Conservation (phyloP, 257 asterid species). For the Rhazya stricta region DNA sequence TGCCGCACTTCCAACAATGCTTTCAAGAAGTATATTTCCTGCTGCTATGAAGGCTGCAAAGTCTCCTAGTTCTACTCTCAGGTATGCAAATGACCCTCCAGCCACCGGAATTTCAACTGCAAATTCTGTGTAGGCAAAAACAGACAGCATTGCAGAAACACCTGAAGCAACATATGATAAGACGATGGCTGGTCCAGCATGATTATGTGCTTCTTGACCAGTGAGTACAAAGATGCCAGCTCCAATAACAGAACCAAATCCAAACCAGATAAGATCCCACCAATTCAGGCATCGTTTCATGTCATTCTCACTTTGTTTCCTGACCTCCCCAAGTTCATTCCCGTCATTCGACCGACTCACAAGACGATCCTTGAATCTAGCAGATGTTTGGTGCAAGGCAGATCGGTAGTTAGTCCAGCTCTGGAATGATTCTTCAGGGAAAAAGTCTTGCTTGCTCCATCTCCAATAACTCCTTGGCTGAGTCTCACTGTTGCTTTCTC, state of each 20-base stretch:
- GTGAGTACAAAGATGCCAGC: constrained; percentile 38
- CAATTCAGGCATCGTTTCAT: constrained; percentile 30
- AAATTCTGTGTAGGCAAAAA: constrained; percentile 32
- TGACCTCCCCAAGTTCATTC: constrained; percentile 22
- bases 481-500: constrained; percentile 8
- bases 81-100: constrained; percentile 38
- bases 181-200: constrained; percentile 34
- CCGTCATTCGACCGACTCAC: constrained; percentile 26
- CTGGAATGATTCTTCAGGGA: constrained; percentile 36
- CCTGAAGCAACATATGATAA: constrained; percentile 30
- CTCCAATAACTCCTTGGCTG: constrained; percentile 25
- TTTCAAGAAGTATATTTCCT: constrained; percentile 35
- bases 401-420: constrained; percentile 28
- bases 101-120: constrained; percentile 37
- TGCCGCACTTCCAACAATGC: constrained; percentile 26
- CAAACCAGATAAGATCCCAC: constrained; percentile 42
- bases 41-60: constrained; percentile 33
- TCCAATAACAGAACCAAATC: constrained; percentile 38
- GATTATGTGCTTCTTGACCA: constrained; percentile 29
- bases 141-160: constrained; percentile 28
- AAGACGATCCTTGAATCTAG: constrained; percentile 29
- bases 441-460: constrained; percentile 31
- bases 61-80: constrained; percentile 35
- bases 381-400: constrained; percentile 24
- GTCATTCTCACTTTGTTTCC: constrained; percentile 28